A percentile compares a stretch with the other conserved stretches of the same genome.
Conservation (phyloP, 208 protist species). For the Acanthamoeba triangularis region DNA sequence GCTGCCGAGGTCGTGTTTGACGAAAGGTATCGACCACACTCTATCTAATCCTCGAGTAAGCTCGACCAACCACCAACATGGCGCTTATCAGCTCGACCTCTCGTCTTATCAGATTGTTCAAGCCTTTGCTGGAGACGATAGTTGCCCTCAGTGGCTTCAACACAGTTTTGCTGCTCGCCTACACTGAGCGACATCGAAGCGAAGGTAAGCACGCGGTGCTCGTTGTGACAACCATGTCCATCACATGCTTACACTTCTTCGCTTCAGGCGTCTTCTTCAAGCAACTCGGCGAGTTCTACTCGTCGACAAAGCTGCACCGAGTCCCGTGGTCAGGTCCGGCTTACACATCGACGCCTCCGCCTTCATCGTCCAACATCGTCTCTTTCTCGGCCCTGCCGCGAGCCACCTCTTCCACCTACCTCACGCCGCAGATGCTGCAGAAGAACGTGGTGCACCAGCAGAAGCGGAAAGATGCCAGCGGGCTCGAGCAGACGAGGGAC, state of each 20-base stretch:
- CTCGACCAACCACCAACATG: no score
- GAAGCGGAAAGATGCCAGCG: neutral
- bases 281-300: conserved; percentile 21
- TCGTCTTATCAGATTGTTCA: neutral
- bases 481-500: neutral
- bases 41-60: neutral
- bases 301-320: conserved; percentile 35
- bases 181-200: conserved; percentile 13
- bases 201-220: neutral
- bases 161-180: conserved; percentile 44
- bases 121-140: conserved; percentile 21
- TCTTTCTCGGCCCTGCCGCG: neutral
- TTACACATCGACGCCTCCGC: neutral
- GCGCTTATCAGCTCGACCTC: neutral
- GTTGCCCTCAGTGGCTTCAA: conserved; percentile 49
- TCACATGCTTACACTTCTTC: neutral
- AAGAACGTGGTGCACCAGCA: conserved; percentile 12
- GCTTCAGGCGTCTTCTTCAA: conserved; percentile 34
- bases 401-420: conserved; percentile 7
- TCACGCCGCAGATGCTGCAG: neutral
- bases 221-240: neutral
- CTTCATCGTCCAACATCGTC: neutral
- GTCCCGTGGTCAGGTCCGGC: neutral
- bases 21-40: neutral
- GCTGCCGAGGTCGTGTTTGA: conserved; percentile 48